Evolutionary conservation across 2,329 filamentous ascomycete species (phyloP), one percentile per base, ranked within the genome.

Genomic region (Aaosphaeria arxii): DNA sequence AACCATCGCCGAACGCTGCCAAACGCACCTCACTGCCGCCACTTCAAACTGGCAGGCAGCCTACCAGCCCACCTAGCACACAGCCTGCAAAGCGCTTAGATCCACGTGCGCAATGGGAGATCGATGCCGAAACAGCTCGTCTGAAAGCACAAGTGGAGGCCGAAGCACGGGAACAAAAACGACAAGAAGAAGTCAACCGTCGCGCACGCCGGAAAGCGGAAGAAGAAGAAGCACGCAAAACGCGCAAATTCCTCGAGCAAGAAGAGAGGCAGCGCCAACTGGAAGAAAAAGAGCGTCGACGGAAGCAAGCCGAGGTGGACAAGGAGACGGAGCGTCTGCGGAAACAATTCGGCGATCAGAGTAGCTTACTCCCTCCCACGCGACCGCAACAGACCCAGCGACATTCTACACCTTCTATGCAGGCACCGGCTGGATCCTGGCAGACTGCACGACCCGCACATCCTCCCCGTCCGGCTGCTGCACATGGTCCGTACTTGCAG

Each of bases 261-360:
- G 67, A 70, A 49, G 62, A 64, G 4, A 80, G 84, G 60, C 79
- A 78, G 59, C 85, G 87, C 78, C 76, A 88, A 4, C 80, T 86
- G 43, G 74, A 78, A 40, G 87, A 91, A 62, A 79, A 77, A 47
- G 84, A 87, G 57, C 77, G 74, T 0, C 78, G 74, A 47, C 68
- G 71, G 30, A 75, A 72, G 49, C 75, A 83, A 52, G 75, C 74
- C 1, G 80, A 81, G 46, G 60, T 79, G 11, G 74, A 95, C 33
- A 82, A 83, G 40, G 91, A 96, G 70, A 95, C 90, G 0, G 85
- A 85, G 56, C 80, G 90, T 1, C 73, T 96, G 6, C 76, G 82
- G 24, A 81, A 76, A 56, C 69, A 86, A 57, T 91, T 89, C 58
- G 87, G 88, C 42, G 75, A 66, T 47, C 67, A 70, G 43, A 60